These are phyloP conservation scores for Kentomonas sorsogonicus DNA, from an alignment of 208 protist species.

Conservation along the genomic window DNA sequence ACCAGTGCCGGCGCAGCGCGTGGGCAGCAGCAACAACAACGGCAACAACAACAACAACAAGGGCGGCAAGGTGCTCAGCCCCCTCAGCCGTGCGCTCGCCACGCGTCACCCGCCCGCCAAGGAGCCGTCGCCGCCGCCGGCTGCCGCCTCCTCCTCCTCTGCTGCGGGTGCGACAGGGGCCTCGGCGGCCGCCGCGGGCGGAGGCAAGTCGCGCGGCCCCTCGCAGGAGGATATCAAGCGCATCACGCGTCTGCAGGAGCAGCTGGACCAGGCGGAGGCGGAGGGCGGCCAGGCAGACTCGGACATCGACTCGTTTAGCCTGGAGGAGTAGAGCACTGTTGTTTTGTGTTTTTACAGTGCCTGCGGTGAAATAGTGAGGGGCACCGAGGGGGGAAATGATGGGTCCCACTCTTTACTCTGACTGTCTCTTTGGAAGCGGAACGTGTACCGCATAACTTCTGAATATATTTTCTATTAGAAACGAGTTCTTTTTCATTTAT, in stretches of 20 bases:
- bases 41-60: not conserved
- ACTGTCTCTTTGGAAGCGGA: no score
- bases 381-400: not conserved
- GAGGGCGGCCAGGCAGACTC: constrained; percentile 29
- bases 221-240: not conserved
- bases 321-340: constrained; percentile 26
- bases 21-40: not conserved
- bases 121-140: no score
- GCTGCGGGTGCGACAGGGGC: no score
- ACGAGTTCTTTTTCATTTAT: constrained; percentile 9
- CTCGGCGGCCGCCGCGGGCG: no score
- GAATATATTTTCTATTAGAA: constrained; percentile 12
- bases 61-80: no score
- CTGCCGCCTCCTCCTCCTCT: no score
- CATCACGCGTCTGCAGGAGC: constrained; percentile 34
- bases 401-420: not conserved
- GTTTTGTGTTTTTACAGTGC: constrained; percentile 11
- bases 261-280: constrained; percentile 39
- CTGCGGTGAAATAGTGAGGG: not conserved
- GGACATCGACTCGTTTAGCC: constrained; percentile 34
- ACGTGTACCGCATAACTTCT: no score
- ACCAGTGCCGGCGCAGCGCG: not conserved
- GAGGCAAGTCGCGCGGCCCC: no score
- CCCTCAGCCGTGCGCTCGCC: no score
- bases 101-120: no score